phyloP scores from a whole-genome alignment of 2,329 filamentous ascomycete genomes.

The Aspergillus uvarum region DNA sequence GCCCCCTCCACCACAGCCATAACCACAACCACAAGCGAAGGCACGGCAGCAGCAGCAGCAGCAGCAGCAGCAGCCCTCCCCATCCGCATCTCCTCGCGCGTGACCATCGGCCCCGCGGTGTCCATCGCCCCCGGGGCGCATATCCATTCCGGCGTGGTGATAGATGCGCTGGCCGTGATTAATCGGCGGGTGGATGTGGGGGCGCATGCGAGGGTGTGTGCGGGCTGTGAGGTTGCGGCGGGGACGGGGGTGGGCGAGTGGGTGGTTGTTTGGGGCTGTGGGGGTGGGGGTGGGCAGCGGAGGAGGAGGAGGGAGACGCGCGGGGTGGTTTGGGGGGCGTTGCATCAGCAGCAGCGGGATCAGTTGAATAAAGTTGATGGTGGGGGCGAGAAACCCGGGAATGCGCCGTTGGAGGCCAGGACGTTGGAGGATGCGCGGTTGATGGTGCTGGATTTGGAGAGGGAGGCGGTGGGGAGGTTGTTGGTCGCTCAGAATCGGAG shows the following conservation, averaged over 20 bases:
- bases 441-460: conserved; percentile 64
- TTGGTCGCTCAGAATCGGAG: conserved; percentile 45
- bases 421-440: conserved; percentile 64
- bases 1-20: neutral
- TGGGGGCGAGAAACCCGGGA: neutral
- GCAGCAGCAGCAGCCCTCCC: neutral
- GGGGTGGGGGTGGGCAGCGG: conserved; percentile 41
- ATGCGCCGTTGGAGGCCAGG: conserved; percentile 51
- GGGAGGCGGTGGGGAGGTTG: conserved; percentile 65
- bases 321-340: conserved; percentile 10
- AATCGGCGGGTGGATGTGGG: conserved; percentile 35
- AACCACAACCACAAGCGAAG: neutral
- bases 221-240: conserved; percentile 59
- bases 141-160: conserved; percentile 37
- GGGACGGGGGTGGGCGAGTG: conserved; percentile 63
- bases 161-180: conserved; percentile 49
- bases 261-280: conserved; percentile 68
- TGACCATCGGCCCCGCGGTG: conserved; percentile 40
- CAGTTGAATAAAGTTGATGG: too few species aligned
- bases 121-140: conserved; percentile 41
- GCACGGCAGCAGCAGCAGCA: neutral
- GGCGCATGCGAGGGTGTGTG: conserved; percentile 69
- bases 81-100: conserved; percentile 39
- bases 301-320: conserved; percentile 28
- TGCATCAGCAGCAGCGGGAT: too few species aligned